Evolutionary conservation across 1,139 yeast species (phyloP), one percentile per base, ranked within the genome.

Genomic region (Pichia sp.): DNA sequence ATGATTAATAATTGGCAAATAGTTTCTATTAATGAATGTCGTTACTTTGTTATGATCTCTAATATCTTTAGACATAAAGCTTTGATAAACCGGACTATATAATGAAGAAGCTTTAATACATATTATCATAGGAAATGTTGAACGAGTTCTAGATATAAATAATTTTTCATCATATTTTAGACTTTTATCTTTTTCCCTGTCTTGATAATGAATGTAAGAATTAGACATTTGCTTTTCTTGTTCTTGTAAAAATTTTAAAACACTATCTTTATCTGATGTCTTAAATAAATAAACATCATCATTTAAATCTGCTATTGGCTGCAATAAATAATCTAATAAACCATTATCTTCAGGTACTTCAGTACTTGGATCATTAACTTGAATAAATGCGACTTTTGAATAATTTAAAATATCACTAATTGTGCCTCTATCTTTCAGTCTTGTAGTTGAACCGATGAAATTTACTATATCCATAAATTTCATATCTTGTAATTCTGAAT

Each of bases 11-110:
- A 73, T 60, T 8, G 87, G 87, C 45, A 65, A 63, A 38, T 73
- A 67, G 51, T 74, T 70, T 41, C 65, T 62, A 28, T 62, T 56
- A 26, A 82, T 64, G 64, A 82, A 82, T 11, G 69, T 56, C 51
- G 69, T 57, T n/a, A 84, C 66, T 39, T 66, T 64, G 20, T 65
- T 67, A 29, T 63, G 61, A 51, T 75, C 70, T 52, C 90, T 70
- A 51, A 76, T 70, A 55, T 82, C 86, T 45, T 77, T 78, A 3
- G 86, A 76, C 0, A 81, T 79, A 61, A 76, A 77, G 47, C 76
- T 77, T 54, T 77, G 84, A 54, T 63, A 80, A 4, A 80, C 71
- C 7, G 67, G 65, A 0, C 84, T 73, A 39, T 73, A 60, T 45
- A 77, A 59, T 6, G 78, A 66, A 45, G 76, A 73, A 45, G 82